A percentile compares a stretch with the other conserved stretches of the same genome.
Evolutionary conservation across 1,139 yeast genomes (phyloP).

Genomic region (Sugiyamaella japonica): DNA sequence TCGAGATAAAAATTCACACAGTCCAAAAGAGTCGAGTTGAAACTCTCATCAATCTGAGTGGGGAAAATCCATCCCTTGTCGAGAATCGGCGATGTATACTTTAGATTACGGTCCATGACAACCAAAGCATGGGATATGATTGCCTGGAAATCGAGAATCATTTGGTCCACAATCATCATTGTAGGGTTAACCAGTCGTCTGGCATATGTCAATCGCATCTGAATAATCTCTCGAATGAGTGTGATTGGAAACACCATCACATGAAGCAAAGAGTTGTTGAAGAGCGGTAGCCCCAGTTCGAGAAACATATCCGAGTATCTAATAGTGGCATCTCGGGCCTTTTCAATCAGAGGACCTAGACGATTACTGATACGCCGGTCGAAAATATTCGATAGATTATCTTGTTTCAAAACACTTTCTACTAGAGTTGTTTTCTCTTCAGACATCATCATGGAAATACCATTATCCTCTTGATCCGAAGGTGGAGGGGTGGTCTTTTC

Average conservation of each 20-base stretch:
- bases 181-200: slow-evolving; percentile 80
- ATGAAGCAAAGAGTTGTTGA: slow-evolving; percentile 64
- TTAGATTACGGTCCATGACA: slow-evolving; percentile 65
- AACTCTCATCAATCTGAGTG: slow-evolving; percentile 64
- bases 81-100: slow-evolving; percentile 58
- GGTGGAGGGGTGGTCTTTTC: slow-evolving; percentile 21
- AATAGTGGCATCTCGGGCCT: slow-evolving; percentile 72
- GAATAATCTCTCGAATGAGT: slow-evolving; percentile 77
- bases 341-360: slow-evolving; percentile 70
- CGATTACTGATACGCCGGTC: slow-evolving; percentile 56
- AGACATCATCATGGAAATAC: slow-evolving; percentile 18
- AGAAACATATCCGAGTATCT: slow-evolving; percentile 63
- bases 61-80: slow-evolving; percentile 76
- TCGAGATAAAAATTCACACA: slow-evolving; percentile 74
- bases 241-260: slow-evolving; percentile 76
- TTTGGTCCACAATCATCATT: slow-evolving; percentile 94
- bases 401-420: slow-evolving; percentile 82
- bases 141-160: slow-evolving; percentile 80
- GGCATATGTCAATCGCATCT: slow-evolving; percentile 75
- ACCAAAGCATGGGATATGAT: slow-evolving; percentile 76
- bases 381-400: slow-evolving; percentile 71
- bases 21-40: slow-evolving; percentile 70
- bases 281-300: slow-evolving; percentile 73
- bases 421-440: slow-evolving; percentile 56
- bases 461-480: slow-evolving; percentile 26